Conservation (phyloP, 73 alveolate species). For the Tetrahymena thermophila region DNA sequence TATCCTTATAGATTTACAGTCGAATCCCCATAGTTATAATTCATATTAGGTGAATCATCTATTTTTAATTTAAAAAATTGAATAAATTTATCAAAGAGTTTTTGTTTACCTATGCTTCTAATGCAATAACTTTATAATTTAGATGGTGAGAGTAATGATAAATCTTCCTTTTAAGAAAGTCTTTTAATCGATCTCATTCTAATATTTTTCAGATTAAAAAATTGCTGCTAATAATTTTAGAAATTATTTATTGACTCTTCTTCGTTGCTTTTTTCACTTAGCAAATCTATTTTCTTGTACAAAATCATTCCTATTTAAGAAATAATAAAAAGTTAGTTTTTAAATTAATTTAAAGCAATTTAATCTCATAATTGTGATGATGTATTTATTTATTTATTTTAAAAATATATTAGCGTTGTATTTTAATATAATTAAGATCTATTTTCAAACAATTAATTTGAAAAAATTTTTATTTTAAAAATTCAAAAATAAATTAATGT, state of each 20-base stretch:
- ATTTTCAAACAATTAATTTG: no score
- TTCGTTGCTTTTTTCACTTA: not conserved
- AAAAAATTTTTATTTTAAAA: not conserved
- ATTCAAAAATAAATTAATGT: not conserved
- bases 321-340: no score
- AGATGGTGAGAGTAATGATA: not conserved
- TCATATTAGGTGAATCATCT: not conserved
- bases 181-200: not conserved
- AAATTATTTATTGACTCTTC: not conserved
- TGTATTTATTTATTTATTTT: no score
- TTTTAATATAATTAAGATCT: no score
- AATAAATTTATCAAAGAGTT: not conserved
- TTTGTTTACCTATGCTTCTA: not conserved
- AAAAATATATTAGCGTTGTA: no score
- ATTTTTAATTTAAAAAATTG: not conserved
- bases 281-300: not conserved
- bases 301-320: not conserved
- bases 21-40: not conserved
- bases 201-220: not conserved
- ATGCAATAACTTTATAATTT: not conserved
- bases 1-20: not conserved
- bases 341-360: no score
- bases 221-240: not conserved
- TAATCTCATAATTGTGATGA: no score
- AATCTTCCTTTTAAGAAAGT: not conserved